These are phyloP conservation scores for Protea cynaroides DNA, from an alignment of 164 flowering plant genomes.

Conservation along the genomic window DNA sequence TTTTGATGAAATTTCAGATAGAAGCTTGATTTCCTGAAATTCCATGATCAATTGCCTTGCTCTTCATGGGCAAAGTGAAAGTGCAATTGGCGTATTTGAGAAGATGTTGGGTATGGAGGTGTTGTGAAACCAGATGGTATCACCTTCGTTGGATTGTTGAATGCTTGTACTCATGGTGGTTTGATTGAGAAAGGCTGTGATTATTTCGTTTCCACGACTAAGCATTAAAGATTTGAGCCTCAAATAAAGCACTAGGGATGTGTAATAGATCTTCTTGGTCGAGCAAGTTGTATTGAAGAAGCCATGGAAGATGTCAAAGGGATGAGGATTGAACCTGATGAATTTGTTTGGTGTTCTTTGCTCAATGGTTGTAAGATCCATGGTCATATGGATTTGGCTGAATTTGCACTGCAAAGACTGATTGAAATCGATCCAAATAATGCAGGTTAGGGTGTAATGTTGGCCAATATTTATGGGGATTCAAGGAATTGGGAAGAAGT, in stretches of 20 bases:
- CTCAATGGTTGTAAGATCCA: slow-evolving; percentile 56
- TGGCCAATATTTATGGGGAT: slow-evolving; percentile 66
- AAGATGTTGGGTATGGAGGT: slow-evolving; percentile 31
- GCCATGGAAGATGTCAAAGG: slow-evolving; percentile 42
- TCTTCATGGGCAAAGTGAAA: slow-evolving; percentile 41
- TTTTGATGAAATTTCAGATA: slow-evolving; percentile 28
- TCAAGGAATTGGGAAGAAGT: slow-evolving; percentile 65
- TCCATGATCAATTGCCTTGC: slow-evolving; percentile 61
- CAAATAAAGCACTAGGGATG: slow-evolving; percentile 61
- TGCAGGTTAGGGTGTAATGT: slow-evolving; percentile 53
- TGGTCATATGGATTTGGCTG: slow-evolving; percentile 52
- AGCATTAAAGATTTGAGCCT: slow-evolving; percentile 40
- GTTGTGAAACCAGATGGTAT: slow-evolving; percentile 41
- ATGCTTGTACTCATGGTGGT: slow-evolving; percentile 67
- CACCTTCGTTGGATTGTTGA: slow-evolving; percentile 54
- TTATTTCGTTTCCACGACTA: slow-evolving; percentile 40
- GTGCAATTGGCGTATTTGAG: slow-evolving; percentile 44
- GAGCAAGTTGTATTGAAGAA: slow-evolving; percentile 53
- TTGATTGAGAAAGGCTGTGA: slow-evolving; percentile 37
- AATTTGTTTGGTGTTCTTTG: slow-evolving; percentile 61
- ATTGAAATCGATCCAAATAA: slow-evolving; percentile 53
- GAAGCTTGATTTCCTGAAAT: slow-evolving; percentile 50
- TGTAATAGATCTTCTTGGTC: slow-evolving; percentile 56
- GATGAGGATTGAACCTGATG: slow-evolving; percentile 56
- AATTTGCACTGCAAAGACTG: slow-evolving; percentile 39